Evolutionary conservation across 2,329 filamentous ascomycete species (phyloP).

Genomic region (Alternaria solani): DNA sequence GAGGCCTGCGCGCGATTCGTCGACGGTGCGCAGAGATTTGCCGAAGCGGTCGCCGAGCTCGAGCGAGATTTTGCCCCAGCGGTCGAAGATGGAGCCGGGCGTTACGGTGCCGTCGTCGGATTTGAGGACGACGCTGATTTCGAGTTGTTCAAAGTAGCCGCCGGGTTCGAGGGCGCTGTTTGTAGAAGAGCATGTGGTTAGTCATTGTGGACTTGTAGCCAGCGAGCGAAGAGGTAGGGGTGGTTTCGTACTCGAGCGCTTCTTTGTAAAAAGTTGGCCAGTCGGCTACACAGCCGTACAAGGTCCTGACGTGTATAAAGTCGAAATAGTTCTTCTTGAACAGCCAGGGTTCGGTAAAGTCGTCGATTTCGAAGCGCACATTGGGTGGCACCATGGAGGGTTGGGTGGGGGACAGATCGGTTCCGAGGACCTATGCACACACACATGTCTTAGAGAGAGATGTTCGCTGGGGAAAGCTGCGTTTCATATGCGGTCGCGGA

Average conservation of each 20-base stretch:
- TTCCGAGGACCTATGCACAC: constrained; percentile 38
- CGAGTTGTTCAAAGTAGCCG: constrained; percentile 38
- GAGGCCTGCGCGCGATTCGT: constrained; percentile 54
- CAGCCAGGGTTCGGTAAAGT: constrained; percentile 43
- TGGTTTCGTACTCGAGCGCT: constrained; percentile 24
- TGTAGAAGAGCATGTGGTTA: neutral
- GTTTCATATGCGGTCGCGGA: neutral
- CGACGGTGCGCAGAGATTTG: constrained; percentile 48
- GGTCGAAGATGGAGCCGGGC: constrained; percentile 29
- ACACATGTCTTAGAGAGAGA: constrained; percentile 22
- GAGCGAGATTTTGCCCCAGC: constrained; percentile 37
- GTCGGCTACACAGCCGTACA: constrained; percentile 32
- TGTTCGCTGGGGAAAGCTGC: neutral
- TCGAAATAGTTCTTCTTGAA: constrained; percentile 35
- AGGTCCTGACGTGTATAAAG: constrained; percentile 29
- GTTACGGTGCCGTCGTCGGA: constrained; percentile 39
- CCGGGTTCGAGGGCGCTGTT: constrained; percentile 35
- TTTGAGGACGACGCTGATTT: constrained; percentile 33
- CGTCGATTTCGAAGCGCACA: constrained; percentile 44
- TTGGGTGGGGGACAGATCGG: constrained; percentile 53
- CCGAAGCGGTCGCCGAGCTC: constrained; percentile 45
- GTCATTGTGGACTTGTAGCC: neutral
- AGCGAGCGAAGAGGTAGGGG: neutral
- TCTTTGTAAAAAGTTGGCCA: constrained; percentile 35
- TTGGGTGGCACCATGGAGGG: constrained; percentile 46